These are phyloP conservation scores for Cinchona pubescens DNA, from an alignment of 257 asterid genomes.

Conservation along the genomic window DNA sequence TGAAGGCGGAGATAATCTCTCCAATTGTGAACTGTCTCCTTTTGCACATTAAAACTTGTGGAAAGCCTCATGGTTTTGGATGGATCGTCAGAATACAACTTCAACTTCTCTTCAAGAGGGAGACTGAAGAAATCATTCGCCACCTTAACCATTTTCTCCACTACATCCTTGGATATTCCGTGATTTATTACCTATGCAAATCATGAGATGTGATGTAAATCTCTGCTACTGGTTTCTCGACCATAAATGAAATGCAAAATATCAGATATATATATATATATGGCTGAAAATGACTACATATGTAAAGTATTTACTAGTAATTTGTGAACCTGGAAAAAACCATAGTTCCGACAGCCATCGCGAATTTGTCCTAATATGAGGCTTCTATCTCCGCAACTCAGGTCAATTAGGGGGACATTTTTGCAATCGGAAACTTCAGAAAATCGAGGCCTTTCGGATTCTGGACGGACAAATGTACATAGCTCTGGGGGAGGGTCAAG, in stretches of 20 bases:
- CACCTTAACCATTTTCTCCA: constrained; percentile 56
- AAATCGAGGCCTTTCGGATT: constrained; percentile 58
- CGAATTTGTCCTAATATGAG: constrained; percentile 45
- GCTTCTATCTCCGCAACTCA: constrained; percentile 36
- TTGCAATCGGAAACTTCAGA: constrained; percentile 44
- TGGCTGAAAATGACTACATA: not conserved
- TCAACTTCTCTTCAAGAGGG: constrained; percentile 76
- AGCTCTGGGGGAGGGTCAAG: constrained; percentile 54
- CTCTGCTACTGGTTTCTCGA: not conserved
- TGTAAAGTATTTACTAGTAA: not conserved
- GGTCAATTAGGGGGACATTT: constrained; percentile 65
- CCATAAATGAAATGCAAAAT: not conserved
- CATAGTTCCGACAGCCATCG: constrained; percentile 55
- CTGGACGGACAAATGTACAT: constrained; percentile 82
- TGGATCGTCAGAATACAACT: constrained; percentile 76
- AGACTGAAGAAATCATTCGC: constrained; percentile 52
- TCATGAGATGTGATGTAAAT: not conserved
- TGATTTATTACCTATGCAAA: constrained; percentile 62
- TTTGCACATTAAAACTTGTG: constrained; percentile 66
- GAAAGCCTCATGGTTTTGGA: constrained; percentile 66
- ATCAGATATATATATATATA: not conserved
- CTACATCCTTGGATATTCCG: constrained; percentile 46
- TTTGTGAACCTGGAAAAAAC: constrained; percentile 68
- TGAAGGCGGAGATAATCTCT: constrained; percentile 93
- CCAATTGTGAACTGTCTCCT: constrained; percentile 85